These are phyloP conservation scores for Capronia epimyces DNA, from an alignment of 2,329 filamentous ascomycete species.

Conservation along the genomic window DNA sequence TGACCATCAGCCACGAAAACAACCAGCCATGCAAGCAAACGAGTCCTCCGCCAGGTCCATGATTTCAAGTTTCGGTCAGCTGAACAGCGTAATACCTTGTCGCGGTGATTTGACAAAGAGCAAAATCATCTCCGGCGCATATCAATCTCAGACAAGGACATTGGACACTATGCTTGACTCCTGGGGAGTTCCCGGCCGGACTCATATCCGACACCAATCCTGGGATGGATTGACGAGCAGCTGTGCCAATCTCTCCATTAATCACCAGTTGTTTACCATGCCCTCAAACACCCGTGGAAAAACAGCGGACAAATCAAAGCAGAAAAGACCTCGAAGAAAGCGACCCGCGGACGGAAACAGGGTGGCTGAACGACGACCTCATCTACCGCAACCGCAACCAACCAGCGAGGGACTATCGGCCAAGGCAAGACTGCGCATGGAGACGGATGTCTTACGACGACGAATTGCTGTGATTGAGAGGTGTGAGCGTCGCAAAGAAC, in stretches of 20 bases:
- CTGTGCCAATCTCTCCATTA: no score
- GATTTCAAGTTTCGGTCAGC: no score
- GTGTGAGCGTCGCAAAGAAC: neutral
- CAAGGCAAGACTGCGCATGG: constrained; percentile 1
- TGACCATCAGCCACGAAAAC: no score
- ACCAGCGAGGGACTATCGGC: neutral
- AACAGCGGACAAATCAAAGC: neutral
- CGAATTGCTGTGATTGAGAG: constrained; percentile 9
- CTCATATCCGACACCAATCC: constrained; percentile 2
- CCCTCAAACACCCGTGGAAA: neutral
- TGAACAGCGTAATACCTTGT: no score
- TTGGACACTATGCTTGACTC: no score
- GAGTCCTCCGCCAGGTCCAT: no score
- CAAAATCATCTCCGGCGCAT: no score
- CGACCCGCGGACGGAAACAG: constrained; percentile 2
- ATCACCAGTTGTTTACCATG: neutral
- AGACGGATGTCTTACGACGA: constrained; percentile 9
- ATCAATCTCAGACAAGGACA: no score
- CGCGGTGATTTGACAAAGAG: no score
- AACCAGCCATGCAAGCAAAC: neutral
- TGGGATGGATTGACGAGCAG: neutral
- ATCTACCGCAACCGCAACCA: neutral
- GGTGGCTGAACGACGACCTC: constrained; percentile 9
- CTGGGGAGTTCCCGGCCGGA: neutral
- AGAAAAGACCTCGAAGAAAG: no score